Evolutionary conservation across 108 stramenopile genomes (phyloP), one percentile per base, ranked within the genome.

Genomic region (Cyclostephanos invisitatus): DNA sequence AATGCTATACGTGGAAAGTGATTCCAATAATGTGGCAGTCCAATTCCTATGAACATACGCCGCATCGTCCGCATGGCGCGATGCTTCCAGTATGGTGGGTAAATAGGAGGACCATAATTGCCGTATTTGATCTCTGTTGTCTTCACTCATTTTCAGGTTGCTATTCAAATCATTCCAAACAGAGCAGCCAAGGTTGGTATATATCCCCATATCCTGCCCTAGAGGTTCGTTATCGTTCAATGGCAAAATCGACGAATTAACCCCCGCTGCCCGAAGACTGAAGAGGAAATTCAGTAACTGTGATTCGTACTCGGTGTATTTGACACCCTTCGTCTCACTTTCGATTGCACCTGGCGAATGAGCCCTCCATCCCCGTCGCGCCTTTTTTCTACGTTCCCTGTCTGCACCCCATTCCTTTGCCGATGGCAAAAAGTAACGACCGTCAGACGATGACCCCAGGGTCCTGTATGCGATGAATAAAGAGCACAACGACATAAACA

Each of bases 371-470:
- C 22, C 44, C 17, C 48, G 56, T 5, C 57, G 65, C 25, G 38
- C 70, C 24, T 32, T 35, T 40, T 40, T 78, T 40, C 60, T 56
- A 12, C 56, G 62, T 37, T 68, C 78, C 51, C 78, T 72, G 18
- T 66, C 78, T n/a, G 59, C 78, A n/a, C 71, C 78, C 71, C 78
- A 79, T 68, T 79, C 71, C 24, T 68, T 69, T 14, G 72, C 49
- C 3, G 62, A 49, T 15, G 71, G 78, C 37, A 80, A 64, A 61
- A 73, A 68, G 50, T 63, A 63, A 20, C 38, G 64, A 40, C 64
- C 55, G 5, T 67, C 64, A 24, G 78, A 64, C 36, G 48, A 46
- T 32, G 67, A 64, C 28, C 53, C 55, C 48, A 80, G 47, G 48
- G 68, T 69, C 38, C 61, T 42, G 46, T 42, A 68, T 64, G 71